These are phyloP conservation scores for Paxillus ammoniavirescens DNA, from an alignment of 768 basidiomycete genomes.

Conservation along the genomic window DNA sequence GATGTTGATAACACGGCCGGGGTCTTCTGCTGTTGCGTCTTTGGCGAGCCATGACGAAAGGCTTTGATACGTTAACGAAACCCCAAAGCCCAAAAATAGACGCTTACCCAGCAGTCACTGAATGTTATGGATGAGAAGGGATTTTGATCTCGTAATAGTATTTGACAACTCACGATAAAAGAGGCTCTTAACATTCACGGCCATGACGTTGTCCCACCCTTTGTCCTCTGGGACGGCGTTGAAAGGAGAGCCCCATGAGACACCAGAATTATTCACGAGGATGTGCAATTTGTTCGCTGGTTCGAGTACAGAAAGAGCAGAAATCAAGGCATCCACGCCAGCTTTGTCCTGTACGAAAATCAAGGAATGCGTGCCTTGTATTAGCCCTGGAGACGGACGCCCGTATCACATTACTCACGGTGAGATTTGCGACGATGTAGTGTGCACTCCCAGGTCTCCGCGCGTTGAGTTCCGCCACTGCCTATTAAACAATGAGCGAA, in stretches of 20 bases:
- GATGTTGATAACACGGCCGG: conserved; percentile 79
- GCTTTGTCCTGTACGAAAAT: conserved; percentile 57
- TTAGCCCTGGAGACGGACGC: not conserved
- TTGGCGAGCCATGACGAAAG: conserved; percentile 58
- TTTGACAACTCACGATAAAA: conserved; percentile 62
- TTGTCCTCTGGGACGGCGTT: conserved; percentile 73
- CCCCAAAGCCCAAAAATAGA: not conserved
- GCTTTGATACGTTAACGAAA: conserved; percentile 8
- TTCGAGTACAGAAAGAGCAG: conserved; percentile 67
- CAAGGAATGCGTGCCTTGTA: not conserved
- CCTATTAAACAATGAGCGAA: conserved; percentile 28
- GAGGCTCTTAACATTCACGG: conserved; percentile 81
- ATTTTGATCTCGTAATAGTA: not conserved
- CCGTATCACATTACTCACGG: conserved; percentile 42
- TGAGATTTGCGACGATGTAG: conserved; percentile 74
- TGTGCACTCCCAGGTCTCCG: conserved; percentile 58
- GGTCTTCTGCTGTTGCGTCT: conserved; percentile 58
- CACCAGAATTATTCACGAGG: conserved; percentile 82
- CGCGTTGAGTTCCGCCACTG: conserved; percentile 59
- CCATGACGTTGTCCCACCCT: conserved; percentile 84
- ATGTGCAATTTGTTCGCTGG: conserved; percentile 63
- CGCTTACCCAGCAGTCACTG: conserved; percentile 45
- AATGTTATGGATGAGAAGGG: not conserved
- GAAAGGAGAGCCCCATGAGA: conserved; percentile 74
- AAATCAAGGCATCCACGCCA: conserved; percentile 72